Percentiles rank a stretch among this genome's conserved stretches.
These are phyloP conservation scores for Plasmodium reichenowi DNA, from an alignment of 169 alveolate genomes.

Conservation along the genomic window DNA sequence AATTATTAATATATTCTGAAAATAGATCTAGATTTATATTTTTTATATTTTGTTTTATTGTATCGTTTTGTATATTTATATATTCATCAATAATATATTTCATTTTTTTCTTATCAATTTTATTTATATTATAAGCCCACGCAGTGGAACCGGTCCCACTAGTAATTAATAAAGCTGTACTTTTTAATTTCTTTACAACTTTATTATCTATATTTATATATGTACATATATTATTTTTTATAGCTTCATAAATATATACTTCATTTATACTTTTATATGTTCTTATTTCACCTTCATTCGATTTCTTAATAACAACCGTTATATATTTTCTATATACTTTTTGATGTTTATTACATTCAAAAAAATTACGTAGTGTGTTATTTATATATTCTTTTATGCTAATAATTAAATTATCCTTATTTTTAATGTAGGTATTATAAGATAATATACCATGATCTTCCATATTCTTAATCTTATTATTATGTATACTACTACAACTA, in stretches of 20 bases:
- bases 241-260: slow-evolving; percentile 61
- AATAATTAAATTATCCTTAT: slow-evolving; percentile 3
- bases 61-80: slow-evolving; percentile 35
- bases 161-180: slow-evolving; percentile 84
- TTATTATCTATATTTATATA: slow-evolving; percentile 81
- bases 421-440: background rate
- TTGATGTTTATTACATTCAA: slow-evolving; percentile 29
- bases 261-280: slow-evolving; percentile 66
- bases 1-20: slow-evolving; percentile 78
- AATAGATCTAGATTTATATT: slow-evolving; percentile 74
- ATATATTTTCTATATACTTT: slow-evolving; percentile 47
- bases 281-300: slow-evolving; percentile 21
- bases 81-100: slow-evolving; percentile 78
- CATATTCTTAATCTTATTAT: no score
- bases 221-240: slow-evolving; percentile 78
- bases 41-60: slow-evolving; percentile 42
- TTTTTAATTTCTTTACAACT: slow-evolving; percentile 78
- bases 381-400: slow-evolving; percentile 61
- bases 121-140: slow-evolving; percentile 89
- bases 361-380: slow-evolving; percentile 29
- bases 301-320: slow-evolving; percentile 33
- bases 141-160: slow-evolving; percentile 92
- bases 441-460: background rate
- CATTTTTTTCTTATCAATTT: slow-evolving; percentile 77
- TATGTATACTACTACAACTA: no score